phyloP scores from a whole-genome alignment of 768 basidiomycete genomes.

The Mycena olivaceomarginata region DNA sequence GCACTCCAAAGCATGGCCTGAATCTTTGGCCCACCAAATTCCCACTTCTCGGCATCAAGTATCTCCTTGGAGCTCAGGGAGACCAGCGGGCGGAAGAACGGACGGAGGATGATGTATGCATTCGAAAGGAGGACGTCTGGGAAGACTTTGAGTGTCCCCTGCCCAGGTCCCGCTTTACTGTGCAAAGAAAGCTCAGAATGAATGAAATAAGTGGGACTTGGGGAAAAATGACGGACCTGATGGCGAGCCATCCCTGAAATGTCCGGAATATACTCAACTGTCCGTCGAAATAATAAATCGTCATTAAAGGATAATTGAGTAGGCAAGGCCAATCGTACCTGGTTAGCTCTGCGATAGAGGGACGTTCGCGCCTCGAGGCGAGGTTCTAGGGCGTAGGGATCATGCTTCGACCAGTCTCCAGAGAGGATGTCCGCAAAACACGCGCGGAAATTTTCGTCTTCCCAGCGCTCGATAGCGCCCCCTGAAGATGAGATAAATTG shows the following conservation, averaged over 20 bases:
- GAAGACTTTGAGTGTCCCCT: constrained; percentile 77
- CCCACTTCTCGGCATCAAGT: constrained; percentile 64
- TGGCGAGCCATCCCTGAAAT: constrained; percentile 78
- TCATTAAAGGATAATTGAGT: neutral
- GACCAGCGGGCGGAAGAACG: constrained; percentile 75
- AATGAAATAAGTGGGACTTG: neutral
- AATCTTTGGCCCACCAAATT: constrained; percentile 53
- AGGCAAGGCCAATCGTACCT: constrained; percentile 52
- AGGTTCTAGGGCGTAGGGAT: constrained; percentile 72
- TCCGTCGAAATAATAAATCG: constrained; percentile 6
- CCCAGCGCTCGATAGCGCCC: constrained; percentile 79
- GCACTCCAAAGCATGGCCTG: neutral
- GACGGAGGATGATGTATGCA: constrained; percentile 77
- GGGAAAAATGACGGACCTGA: constrained; percentile 63
- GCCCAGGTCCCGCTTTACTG: constrained; percentile 71
- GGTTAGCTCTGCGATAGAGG: constrained; percentile 67
- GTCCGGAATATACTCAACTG: constrained; percentile 64
- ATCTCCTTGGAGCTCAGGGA: constrained; percentile 56
- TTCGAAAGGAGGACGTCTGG: constrained; percentile 74
- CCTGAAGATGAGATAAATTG: constrained; percentile 57
- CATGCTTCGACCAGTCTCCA: constrained; percentile 71
- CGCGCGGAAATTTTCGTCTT: constrained; percentile 67
- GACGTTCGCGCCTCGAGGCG: constrained; percentile 71
- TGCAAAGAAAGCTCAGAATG: neutral
- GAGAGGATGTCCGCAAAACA: constrained; percentile 72